Conservation (phyloP, 1,284 basidiomycete genomes). For the Pascua guehoae region DNA sequence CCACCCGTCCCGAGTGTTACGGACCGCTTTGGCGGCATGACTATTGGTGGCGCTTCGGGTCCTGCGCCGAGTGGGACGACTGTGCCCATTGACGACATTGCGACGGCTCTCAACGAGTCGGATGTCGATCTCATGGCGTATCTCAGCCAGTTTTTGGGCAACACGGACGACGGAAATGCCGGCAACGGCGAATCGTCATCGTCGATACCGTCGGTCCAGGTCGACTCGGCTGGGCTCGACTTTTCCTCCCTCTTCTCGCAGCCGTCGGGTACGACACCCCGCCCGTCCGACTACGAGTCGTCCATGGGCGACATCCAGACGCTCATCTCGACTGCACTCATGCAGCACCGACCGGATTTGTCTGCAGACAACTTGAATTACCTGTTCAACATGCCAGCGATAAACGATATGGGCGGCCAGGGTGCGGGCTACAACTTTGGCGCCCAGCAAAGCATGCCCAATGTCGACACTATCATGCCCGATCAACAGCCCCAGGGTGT, state of each 20-base stretch:
- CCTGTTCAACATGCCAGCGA: not conserved
- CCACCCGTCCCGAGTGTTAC: not conserved
- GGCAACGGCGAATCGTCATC: no score
- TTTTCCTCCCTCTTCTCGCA: not conserved
- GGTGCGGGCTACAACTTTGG: no score
- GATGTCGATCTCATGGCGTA: conserved; percentile 27
- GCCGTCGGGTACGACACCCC: not conserved
- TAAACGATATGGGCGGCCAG: no score
- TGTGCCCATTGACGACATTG: conserved; percentile 13
- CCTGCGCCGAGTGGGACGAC: no score
- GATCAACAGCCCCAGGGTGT: no score
- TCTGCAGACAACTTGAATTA: not conserved
- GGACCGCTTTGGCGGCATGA: conserved; percentile 9
- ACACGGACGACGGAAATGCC: not conserved
- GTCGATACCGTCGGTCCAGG: no score
- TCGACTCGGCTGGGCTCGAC: not conserved
- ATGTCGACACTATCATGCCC: no score
- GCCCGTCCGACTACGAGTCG: not conserved
- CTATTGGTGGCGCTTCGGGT: conserved; percentile 5
- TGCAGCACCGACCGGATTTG: conserved; percentile 8
- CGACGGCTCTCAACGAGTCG: conserved; percentile 13
- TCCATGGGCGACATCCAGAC: conserved; percentile 19
- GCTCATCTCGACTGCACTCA: conserved; percentile 15
- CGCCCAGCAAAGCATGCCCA: no score
- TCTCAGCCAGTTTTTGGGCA: conserved; percentile 20